Base-by-base conservation (phyloP, 1,284 basidiomycete species). In the Grifola frondosa region DNA sequence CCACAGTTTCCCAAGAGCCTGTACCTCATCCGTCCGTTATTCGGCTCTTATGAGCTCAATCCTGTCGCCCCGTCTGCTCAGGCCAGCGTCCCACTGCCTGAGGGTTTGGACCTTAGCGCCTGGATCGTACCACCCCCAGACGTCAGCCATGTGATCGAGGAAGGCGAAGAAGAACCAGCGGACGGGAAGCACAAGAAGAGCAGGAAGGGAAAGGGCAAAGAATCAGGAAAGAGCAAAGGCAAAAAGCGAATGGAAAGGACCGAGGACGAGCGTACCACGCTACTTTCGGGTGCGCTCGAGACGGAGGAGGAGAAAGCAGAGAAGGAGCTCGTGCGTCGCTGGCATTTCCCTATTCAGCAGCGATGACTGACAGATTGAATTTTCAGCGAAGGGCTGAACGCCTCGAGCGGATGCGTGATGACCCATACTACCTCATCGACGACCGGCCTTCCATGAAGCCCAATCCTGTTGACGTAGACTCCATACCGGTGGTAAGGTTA, bases 341-440 rank as follows among this genome's bases (percentile, higher is more conserved):
- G 11, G n/a, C 29, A 31, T 20, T 25, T 24, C 24, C 10, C 37
- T 39, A 11, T 30, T 19, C 8, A 29, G 20, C 12, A 7, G 17
- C 26, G 26, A 23, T 36, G 40, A 36, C 40, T 25, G 39, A 26
- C 17, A 32, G 22, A 20, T 20, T 32, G 30, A 44, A 19, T 25
- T 39, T 48, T 15, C 54, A 94, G 91, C 73, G 82, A 37, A 84
- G 80, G 60, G 82, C 81, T 16, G 88, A 87, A 52, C 74, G 88
- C 30, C 64, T 83, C 37, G 89, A 86, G 48, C 78, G 84, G 54
- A 71, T 83, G 51, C 78, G 78, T 37, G 88, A 91, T 52, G 91
- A 95, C 62, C 92, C 92, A 8, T 95, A 91, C 66, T 95, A 95
- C 60, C 84, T 95, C 48, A 74, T 80, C 28, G 86, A 88, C 44